Base-by-base conservation (phyloP, 2,329 filamentous ascomycete species). In the Didymella sp. region DNA sequence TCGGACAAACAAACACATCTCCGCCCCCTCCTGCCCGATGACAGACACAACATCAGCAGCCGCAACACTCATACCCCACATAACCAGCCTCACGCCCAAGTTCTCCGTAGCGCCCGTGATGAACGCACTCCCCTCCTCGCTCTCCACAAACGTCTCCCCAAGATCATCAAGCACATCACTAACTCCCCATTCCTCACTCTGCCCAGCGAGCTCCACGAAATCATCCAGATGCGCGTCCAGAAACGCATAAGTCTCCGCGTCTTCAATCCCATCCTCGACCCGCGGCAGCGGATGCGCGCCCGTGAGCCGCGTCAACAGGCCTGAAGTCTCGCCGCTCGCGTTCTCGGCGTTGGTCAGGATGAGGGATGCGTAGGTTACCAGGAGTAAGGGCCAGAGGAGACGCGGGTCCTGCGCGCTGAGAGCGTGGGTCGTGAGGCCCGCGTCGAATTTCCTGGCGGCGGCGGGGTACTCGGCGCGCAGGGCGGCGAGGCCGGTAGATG, bases 61-160 rank as follows among this genome's bases (percentile, higher is more conserved):
- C 12, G 50, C 67, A 24, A 70, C 64, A n/a, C 51, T 46, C 60
- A 68, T 66, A 0, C 58, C 69, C 70, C 70, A 73, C 58, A 68
- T 67, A 2, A 68, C 22, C 11, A 69, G 31, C 42, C 63, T 62
- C 0, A 59, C 65, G 1, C 66, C 59, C 9, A 69, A 27, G 13
- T 65, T 59, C 48, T 66, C 62, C 3, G 58, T 61, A 24, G 48
- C 48, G 5, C 54, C 63, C 1, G 48, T 35, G 9, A 68, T 37
- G 30, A 63, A 59, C 22, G 40, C 21, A 13, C 28, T 2, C 24
- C 47, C 41, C 12, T 41, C 57, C 2, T 19, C 22, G 6, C 58
- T 55, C 13, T 57, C 46, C 9, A 63, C 59, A 25, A 64, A 65
- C 0, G 59, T 53, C 3, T 57, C 25, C 2, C 60, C 64, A 4